Evolutionary conservation across 108 stramenopile species (phyloP).

Genomic region (Skeletonema grethae): DNA sequence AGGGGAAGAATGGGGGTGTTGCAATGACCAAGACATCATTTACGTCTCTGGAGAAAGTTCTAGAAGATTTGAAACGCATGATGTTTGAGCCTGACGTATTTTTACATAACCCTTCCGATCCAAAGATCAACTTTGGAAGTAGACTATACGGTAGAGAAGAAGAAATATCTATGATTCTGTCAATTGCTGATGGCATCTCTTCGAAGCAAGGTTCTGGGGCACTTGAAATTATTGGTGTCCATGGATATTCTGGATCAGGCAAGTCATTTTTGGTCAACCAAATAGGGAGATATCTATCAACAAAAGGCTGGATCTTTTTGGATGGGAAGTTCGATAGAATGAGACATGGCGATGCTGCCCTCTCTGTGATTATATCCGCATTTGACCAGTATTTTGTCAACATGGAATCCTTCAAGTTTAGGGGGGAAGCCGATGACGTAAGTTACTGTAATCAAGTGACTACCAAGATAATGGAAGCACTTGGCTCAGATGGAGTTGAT

Average conservation of each 20-base stretch:
- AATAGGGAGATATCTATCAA: neutral
- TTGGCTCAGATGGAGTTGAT: neutral
- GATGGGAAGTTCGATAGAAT: neutral
- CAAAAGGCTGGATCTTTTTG: neutral
- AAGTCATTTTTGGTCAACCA: slow-evolving; percentile 12
- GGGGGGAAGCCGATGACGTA: neutral
- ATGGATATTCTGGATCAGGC: slow-evolving; percentile 7
- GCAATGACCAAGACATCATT: slow-evolving; percentile 5
- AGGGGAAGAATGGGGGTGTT: neutral
- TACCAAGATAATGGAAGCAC: neutral
- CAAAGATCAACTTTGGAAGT: neutral
- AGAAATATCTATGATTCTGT: neutral
- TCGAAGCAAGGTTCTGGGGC: neutral
- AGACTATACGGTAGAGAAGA: neutral
- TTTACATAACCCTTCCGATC: slow-evolving; percentile 8
- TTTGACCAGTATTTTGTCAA: neutral
- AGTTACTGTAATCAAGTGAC: neutral
- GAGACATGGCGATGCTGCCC: neutral
- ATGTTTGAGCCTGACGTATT: slow-evolving; percentile 3
- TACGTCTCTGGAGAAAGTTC: slow-evolving; percentile 13
- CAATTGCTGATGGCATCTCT: neutral
- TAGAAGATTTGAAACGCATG: slow-evolving; percentile 20
- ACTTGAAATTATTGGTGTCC: neutral
- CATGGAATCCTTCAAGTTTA: neutral
- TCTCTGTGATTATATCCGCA: neutral